Conservation (phyloP, 176 grass and related monocot species). For the Musa acuminata region DNA sequence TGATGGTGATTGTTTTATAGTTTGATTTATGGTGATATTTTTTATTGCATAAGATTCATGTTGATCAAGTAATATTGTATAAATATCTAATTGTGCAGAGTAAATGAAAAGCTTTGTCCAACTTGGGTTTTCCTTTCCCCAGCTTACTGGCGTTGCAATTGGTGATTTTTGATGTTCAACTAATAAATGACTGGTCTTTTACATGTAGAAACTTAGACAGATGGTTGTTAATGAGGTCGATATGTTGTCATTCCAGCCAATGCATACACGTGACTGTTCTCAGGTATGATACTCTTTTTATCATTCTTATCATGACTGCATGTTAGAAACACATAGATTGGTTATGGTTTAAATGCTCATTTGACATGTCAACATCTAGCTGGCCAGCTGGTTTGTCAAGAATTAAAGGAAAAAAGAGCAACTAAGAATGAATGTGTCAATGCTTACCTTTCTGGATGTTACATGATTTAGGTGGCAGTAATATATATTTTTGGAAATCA, state of each 20-base stretch:
- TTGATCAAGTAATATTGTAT: not conserved
- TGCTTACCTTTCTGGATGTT: too few relatives aligned
- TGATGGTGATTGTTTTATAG: not conserved
- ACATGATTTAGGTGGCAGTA: too few relatives aligned
- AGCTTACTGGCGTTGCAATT: not conserved
- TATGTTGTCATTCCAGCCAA: conserved; percentile 72
- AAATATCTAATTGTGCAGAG: not conserved
- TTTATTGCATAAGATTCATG: not conserved
- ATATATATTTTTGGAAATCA: too few relatives aligned
- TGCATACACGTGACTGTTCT: conserved; percentile 73
- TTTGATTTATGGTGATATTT: not conserved
- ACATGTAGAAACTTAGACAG: conserved; percentile 64
- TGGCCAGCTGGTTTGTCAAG: too few relatives aligned
- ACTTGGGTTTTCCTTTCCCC: not conserved
- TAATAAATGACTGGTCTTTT: conserved; percentile 20
- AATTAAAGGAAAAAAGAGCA: too few relatives aligned
- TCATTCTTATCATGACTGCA: too few relatives aligned
- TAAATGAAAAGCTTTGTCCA: conserved; percentile 2
- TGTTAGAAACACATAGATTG: not conserved
- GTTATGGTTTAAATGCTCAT: not conserved
- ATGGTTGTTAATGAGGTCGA: conserved; percentile 65
- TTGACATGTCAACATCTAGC: not conserved
- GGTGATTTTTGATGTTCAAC: not conserved
- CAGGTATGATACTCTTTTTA: conserved; percentile 36
- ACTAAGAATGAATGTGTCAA: too few relatives aligned